Evolutionary conservation across 176 grass and related monocot genomes (phyloP), one percentile per base, ranked within the genome.

Genomic region (Thinopyrum elongatum): DNA sequence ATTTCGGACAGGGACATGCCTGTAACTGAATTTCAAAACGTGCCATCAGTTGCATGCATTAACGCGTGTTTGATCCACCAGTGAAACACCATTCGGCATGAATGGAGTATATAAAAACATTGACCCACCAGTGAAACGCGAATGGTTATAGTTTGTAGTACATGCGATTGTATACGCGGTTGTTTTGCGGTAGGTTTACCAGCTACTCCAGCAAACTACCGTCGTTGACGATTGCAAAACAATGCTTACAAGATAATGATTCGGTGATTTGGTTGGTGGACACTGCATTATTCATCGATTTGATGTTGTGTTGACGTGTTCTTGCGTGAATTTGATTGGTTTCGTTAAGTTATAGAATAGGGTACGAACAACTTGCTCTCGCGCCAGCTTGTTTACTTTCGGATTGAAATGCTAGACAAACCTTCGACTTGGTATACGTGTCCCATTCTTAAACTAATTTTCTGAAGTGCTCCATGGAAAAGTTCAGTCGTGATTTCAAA

Each of bases 401-500:
- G 4, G 8, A 19, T 39, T 9, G 8, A 42, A 19, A 23, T 41
- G 74, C 10, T 64, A 16, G 49, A 22, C 31, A 31, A 68, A 7
- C 3, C 55, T 22, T 8, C 3, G 72, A 75, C 42, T 75, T 76
- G 72, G 42, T 68, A 34, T 76, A 19, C 1, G 6, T 34, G 8
- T 10, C 7, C 25, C 65, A 2, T 13, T 21, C 16, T 60, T 31
- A 31, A 74, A 28, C 9, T 22, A 22, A n/a, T n/a, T 83, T 61
- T 74, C 55, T 83, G 69, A 83, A 42, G 16, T 15, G 51, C 68
- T 83, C 68, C 22, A 29, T 55, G 53, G 68, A 74, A 83, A 74
- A 25, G 23, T 74, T 42, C 68, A 25, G 10, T 10, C 36, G 8
- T 81, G 39, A 49, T 66, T 26, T 66, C 26, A 66, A 41, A 62